Evolutionary conservation across 495 filamentous ascomycete species (phyloP), one percentile per base, ranked within the genome.

Genomic region (Podospora pseudoanserina): DNA sequence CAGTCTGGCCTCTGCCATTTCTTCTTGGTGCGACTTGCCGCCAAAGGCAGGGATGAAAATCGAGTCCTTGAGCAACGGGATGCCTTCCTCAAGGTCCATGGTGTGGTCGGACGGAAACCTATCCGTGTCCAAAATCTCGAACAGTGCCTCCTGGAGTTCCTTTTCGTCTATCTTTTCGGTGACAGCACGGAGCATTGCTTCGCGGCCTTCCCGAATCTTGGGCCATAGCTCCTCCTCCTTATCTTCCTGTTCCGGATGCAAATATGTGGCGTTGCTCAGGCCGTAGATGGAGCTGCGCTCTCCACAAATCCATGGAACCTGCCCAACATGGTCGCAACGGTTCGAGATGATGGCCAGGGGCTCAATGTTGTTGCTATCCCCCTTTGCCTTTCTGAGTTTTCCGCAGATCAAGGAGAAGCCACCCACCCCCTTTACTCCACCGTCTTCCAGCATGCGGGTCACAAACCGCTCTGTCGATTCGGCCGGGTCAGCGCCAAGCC

Each of bases 321-420:
- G 83, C 30, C 89, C 87, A 13, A 80, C 74, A 63, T 86, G 80
- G 3, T 89, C 89, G 56, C 84, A 87, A n/a, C 95, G 89, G 75
- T 99, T 99, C 58, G 91, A 95, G 57, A 99, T 86, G 68, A 98
- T 89, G 20, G 92, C 92, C 60, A 99, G 75, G 5, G 90, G 89
- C 74, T 92, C 86, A 19, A 89, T 74, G 7, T 77, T 77, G 20
- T 79, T 75, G 2, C 64, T 67, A 0, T 53, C 68, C 9, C 39
- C 39, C 28, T 64, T 61, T 19, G 30, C 59, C 7, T 71, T 73
- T 39, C 89, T 86, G 66, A 97, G 77, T 67, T 89, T 86, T 5
- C 95, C 95, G 77, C 92, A 97, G 16, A 96, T 79, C n/a, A 99
- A 83, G 60, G 89, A 96, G 80, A 98, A 97, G 0, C 95, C 96